Percentiles rank a stretch among this genome's conserved stretches.
phyloP scores from a whole-genome alignment of 23 red algal genomes.

The Cyanidiococcus yangmingshanensis region DNA sequence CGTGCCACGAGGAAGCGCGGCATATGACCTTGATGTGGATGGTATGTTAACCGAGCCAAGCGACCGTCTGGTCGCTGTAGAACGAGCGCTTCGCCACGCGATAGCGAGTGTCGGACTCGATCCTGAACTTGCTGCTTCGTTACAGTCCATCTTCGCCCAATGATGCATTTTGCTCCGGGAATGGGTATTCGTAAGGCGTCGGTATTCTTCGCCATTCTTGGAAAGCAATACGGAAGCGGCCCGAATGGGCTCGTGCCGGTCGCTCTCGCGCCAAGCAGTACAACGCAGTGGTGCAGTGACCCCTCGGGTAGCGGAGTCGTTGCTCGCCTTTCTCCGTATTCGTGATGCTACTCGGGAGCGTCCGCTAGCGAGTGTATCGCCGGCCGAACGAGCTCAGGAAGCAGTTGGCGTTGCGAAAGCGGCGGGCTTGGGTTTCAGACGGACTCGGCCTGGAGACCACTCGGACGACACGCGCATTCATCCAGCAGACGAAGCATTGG shows the following conservation, averaged over 20 bases:
- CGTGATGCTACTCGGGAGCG: background rate
- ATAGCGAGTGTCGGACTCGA: conserved; percentile 57
- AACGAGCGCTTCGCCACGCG: conserved; percentile 42
- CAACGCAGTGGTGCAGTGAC: background rate
- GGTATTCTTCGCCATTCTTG: conserved; percentile 34
- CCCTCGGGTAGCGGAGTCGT: background rate
- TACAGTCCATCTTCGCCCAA: conserved; percentile 40
- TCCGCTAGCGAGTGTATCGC: background rate
- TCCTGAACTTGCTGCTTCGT: conserved; percentile 61
- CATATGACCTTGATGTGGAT: background rate
- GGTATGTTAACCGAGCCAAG: background rate
- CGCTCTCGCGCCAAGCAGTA: conserved; percentile 2
- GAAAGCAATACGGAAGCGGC: background rate
- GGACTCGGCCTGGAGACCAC: conserved; percentile 29
- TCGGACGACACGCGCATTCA: conserved; percentile 91
- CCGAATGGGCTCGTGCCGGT: background rate
- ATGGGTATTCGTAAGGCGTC: conserved; percentile 57
- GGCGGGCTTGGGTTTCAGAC: background rate
- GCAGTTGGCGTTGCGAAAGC: background rate
- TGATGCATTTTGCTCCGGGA: conserved; percentile 54
- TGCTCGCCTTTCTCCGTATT: background rate
- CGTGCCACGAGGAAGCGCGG: background rate
- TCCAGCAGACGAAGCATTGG: conserved; percentile 67
- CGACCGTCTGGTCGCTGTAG: conserved; percentile 37
- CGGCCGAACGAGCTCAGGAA: background rate